A percentile compares a stretch with the other conserved stretches of the same genome.
phyloP scores from a whole-genome alignment of 176 grass and related monocot genomes.

The Lolium perenne region DNA sequence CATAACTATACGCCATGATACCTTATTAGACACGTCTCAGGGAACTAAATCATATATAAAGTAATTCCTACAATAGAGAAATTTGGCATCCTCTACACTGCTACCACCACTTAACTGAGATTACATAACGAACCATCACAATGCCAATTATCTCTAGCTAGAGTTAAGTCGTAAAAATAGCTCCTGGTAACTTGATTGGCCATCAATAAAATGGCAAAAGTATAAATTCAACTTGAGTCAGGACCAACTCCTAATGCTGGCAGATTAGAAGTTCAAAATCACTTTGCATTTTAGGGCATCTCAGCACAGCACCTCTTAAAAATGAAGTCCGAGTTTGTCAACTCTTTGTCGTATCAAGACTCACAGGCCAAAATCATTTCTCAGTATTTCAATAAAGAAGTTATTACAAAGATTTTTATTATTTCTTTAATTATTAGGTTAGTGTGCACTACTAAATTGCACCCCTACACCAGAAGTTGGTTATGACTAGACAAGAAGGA shows the following conservation, averaged over 20 bases:
- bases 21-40: neutral
- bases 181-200: neutral
- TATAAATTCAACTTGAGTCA: slow-evolving; percentile 1
- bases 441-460: slow-evolving; percentile 20
- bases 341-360: neutral
- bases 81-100: slow-evolving; percentile 5
- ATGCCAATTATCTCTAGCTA: slow-evolving; percentile 20
- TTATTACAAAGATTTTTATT: neutral
- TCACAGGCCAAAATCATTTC: neutral
- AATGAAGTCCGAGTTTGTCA: slow-evolving; percentile 25
- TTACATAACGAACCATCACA: slow-evolving; percentile 1
- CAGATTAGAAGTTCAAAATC: slow-evolving; percentile 3
- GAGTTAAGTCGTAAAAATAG: slow-evolving; percentile 13
- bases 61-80: neutral
- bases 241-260: neutral
- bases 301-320: neutral
- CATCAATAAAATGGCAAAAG: neutral
- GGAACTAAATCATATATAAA: slow-evolving; percentile 17
- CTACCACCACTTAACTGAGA: slow-evolving; percentile 7
- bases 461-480: slow-evolving; percentile 35
- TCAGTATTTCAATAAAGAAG: neutral
- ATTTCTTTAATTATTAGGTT: slow-evolving; percentile 9
- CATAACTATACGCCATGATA: slow-evolving; percentile 5
- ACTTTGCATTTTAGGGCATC: neutral
- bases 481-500: slow-evolving; percentile 7